Percentiles rank a stretch among this genome's conserved stretches.
phyloP scores from a whole-genome alignment of 2,329 filamentous ascomycete genomes.

The Botryosphaeria dothidea region DNA sequence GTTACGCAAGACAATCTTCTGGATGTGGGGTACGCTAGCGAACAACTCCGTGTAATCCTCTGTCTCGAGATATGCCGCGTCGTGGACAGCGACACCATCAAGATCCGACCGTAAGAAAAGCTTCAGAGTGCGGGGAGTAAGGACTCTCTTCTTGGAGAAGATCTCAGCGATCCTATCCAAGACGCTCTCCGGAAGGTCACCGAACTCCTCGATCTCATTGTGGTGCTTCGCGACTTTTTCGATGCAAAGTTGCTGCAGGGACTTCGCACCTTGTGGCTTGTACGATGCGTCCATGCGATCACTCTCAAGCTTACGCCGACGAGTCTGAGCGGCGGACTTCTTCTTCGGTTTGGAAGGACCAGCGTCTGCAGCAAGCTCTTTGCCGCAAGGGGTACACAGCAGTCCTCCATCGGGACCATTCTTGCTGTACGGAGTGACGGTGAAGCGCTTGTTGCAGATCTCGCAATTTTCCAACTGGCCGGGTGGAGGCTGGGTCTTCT shows the following conservation, averaged over 20 bases:
- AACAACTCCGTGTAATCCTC: constrained; percentile 83
- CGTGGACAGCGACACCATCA: constrained; percentile 59
- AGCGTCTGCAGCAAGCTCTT: constrained; percentile 67
- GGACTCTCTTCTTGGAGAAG: constrained; percentile 62
- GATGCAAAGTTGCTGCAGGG: constrained; percentile 65
- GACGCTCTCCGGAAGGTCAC: constrained; percentile 59
- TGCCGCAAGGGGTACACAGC: constrained; percentile 81
- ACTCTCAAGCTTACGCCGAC: constrained; percentile 77
- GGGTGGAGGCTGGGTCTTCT: constrained; percentile 63
- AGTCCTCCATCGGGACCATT: constrained; percentile 80
- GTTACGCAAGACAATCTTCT: constrained; percentile 73
- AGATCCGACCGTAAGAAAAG: constrained; percentile 56
- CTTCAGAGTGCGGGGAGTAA: constrained; percentile 53
- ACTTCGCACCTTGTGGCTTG: constrained; percentile 63
- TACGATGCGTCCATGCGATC: constrained; percentile 77
- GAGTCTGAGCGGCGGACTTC: constrained; percentile 59
- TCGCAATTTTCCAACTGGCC: constrained; percentile 90
- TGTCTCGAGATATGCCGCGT: constrained; percentile 65
- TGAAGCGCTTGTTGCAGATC: constrained; percentile 83
- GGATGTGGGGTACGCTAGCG: constrained; percentile 68
- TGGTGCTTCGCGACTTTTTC: constrained; percentile 65
- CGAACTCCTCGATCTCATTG: constrained; percentile 64
- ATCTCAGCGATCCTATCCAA: constrained; percentile 63
- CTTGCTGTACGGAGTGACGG: constrained; percentile 86
- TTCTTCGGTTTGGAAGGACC: constrained; percentile 61